Percentiles rank a stretch among this genome's conserved stretches.
Evolutionary conservation across 371 early-diverging fungal genomes (phyloP).

Genomic region (Basidiobolus meristosporus): DNA sequence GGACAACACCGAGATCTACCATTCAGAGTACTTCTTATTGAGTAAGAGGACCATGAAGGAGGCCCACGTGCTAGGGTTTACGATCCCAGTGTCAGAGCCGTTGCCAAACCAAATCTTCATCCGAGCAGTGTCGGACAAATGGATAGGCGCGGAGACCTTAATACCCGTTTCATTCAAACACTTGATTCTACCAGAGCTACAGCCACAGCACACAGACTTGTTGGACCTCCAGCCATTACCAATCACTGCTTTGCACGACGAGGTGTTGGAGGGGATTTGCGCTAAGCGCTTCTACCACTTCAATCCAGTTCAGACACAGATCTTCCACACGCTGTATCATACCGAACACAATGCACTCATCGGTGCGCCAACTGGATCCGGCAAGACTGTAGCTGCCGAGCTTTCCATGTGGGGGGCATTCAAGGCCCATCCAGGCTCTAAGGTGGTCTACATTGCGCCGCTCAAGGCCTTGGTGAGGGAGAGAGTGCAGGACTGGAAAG

Average conservation of each 20-base stretch:
- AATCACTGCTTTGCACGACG: conserved; percentile 58
- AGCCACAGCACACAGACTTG: conserved; percentile 74
- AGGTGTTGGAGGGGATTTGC: conserved; percentile 62
- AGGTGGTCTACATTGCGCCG: conserved; percentile 98
- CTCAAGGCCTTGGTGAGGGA: conserved; percentile 97
- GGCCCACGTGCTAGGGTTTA: conserved; percentile 49
- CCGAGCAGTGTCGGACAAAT: conserved; percentile 79
- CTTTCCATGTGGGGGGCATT: conserved; percentile 85
- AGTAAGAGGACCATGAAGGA: conserved; percentile 23
- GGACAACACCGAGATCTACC: conserved; percentile 29
- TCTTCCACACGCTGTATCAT: conserved; percentile 89
- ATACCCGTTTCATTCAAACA: conserved; percentile 78
- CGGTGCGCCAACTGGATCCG: conserved; percentile 97
- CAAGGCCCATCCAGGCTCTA: conserved; percentile 59
- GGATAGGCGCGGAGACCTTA: conserved; percentile 79
- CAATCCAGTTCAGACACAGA: conserved; percentile 95
- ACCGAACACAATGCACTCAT: conserved; percentile 74
- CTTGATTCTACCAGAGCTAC: conserved; percentile 62
- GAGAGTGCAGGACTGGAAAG: conserved; percentile 78
- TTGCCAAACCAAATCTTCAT: conserved; percentile 76
- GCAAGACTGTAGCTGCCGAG: conserved; percentile 96
- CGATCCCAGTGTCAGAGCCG: conserved; percentile 75
- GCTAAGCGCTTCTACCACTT: conserved; percentile 69
- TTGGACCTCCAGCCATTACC: conserved; percentile 78
- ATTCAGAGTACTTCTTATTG: conserved; percentile 27